phyloP scores from a whole-genome alignment of 1,139 yeast species.

The Debaryomyces fabryi region DNA sequence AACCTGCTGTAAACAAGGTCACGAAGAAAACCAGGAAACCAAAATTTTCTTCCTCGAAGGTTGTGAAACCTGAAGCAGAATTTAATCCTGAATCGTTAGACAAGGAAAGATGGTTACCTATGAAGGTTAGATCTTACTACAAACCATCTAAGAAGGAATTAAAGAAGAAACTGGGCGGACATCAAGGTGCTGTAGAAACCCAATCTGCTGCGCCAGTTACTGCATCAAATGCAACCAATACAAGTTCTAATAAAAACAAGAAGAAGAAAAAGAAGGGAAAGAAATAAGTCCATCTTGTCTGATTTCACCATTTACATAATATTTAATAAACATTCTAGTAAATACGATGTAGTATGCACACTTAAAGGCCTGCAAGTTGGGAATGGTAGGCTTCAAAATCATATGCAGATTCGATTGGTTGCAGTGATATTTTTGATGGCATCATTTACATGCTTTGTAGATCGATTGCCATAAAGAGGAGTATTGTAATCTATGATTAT shows the following conservation, averaged over 20 bases:
- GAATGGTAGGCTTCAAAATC: not conserved
- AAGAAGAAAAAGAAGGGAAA: constrained; percentile 57
- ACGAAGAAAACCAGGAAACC: constrained; percentile 31
- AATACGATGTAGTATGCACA: not conserved
- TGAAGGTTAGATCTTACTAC: constrained; percentile 81
- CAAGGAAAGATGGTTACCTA: constrained; percentile 85
- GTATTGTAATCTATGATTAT: no score
- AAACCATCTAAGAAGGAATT: constrained; percentile 71
- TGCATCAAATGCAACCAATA: constrained; percentile 19
- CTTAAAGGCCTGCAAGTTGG: not conserved
- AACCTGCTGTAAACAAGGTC: constrained; percentile 19
- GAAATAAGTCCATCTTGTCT: constrained; percentile 24
- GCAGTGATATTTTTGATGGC: not conserved
- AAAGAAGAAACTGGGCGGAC: constrained; percentile 63
- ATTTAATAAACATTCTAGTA: not conserved
- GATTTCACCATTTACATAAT: not conserved
- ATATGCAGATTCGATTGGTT: not conserved
- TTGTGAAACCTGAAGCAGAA: constrained; percentile 34
- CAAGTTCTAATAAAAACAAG: constrained; percentile 34
- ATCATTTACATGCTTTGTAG: no score
- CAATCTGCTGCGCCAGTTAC: constrained; percentile 18
- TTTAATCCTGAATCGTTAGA: constrained; percentile 30
- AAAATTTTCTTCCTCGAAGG: constrained; percentile 42
- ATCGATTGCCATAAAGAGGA: no score
- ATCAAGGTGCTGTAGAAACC: constrained; percentile 60